These are phyloP conservation scores for Tuber calosporum DNA, from an alignment of 495 filamentous ascomycete species.

Conservation along the genomic window DNA sequence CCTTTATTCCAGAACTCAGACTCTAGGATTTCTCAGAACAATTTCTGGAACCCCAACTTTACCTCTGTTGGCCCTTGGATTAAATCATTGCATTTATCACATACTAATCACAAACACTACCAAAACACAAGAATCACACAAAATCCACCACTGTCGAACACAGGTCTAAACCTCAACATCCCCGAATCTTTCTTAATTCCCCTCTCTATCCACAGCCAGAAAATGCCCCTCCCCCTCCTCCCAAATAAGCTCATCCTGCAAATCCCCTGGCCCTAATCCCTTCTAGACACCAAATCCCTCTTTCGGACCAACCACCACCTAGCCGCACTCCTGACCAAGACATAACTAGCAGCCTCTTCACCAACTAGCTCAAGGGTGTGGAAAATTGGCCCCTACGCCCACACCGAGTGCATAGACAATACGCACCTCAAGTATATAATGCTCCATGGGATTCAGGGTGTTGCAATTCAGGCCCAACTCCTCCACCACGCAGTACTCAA, in stretches of 20 bases:
- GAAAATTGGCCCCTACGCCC: neutral
- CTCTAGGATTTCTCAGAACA: no score
- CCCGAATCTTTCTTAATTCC: neutral
- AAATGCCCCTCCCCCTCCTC: neutral
- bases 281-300: neutral
- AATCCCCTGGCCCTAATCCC: neutral
- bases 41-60: no score
- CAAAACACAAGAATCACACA: neutral
- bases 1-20: no score
- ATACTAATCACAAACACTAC: neutral
- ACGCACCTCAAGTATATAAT: neutral
- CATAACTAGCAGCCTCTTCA: neutral
- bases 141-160: no score
- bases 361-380: neutral
- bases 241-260: neutral
- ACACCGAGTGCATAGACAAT: neutral
- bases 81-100: no score
- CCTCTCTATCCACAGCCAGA: neutral
- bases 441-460: no score
- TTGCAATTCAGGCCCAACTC: neutral
- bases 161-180: neutral
- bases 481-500: neutral
- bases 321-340: neutral
- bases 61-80: no score
- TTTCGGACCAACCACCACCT: neutral